Base-by-base conservation (phyloP, 1,139 yeast species). In the Oligophagozyma castellii region DNA sequence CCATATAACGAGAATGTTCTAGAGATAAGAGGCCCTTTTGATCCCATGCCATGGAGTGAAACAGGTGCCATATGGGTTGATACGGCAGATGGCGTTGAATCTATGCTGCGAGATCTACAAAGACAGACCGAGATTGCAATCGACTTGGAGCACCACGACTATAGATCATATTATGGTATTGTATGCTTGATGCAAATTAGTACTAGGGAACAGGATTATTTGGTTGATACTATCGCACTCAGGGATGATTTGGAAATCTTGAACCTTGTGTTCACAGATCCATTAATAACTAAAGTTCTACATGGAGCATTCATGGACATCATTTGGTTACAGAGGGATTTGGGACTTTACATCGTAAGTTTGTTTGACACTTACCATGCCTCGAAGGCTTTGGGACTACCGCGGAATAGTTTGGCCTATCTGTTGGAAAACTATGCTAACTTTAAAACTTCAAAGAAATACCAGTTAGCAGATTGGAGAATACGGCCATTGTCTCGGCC, bases 241-340 rank as follows among this genome's bases (percentile, higher is more conserved):
- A 61, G 95, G 35, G 81, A 78, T 26, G 81, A 81, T 34, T 58
- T 92, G 29, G 61, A 67, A 26, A 56, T 58, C 0, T 59, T 92
- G 35, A 92, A 92, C 55, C 62, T 60, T 29, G 69, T 86, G 1
- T 84, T 89, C 41, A 67, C 96, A 3, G 61, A 89, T 51, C 95
- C 96, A 0, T 45, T 56, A 4, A 73, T 86, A 20, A 61, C 83
- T 21, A 92, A 92, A 49, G 93, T 92, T 1, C 71, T 92, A 42
- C 99, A 92, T 50, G 98, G 99, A 38, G 95, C 98, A 0, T 76
- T 73, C 40, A 84, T 84, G 94, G 99, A 92, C 60, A 79, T 89
- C 6, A 76, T 83, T 28, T 92, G 99, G 99, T 62, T 92, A 24
- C 99, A 92, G 56, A 65, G 98, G 41, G 98, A 92, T 49, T 65